Evolutionary conservation across 257 asterid species (phyloP), one percentile per base, ranked within the genome.

Genomic region (Jacaranda copaia): DNA sequence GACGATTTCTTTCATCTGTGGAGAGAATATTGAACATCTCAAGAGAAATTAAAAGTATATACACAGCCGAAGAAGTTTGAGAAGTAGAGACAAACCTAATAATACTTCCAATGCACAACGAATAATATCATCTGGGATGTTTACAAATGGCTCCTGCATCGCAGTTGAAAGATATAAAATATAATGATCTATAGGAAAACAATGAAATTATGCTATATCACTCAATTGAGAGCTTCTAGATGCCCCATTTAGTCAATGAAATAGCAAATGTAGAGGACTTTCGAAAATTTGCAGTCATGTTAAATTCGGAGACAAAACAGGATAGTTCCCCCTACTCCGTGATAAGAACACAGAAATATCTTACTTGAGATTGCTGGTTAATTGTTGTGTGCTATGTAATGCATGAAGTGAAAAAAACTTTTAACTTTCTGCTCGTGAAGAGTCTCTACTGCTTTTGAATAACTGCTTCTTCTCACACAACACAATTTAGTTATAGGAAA

Each of bases 1-100:
- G 98, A 52, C 69, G 95, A 74, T 92, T 89, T 82, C 88, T 84
- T 81, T 86, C 92, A 84, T 94, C 97, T 94, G 86, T 58, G 65
- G 16, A 49, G 3, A 8, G 56, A 51, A 73, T 42, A 74, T 62
- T 60, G 55, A 74, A 7, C 32, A 36, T 18, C 35, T 46, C 40
- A 45, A 25, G 69, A 49, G 53, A 18, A 35, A n/a, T 59, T 38
- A 16, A 8, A 42, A 49, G 1, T 35, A 14, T 18, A 43, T 16
- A 59, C 36, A 63, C 36, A 32, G 15, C 12, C 2, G 36, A 73
- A 61, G 40, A 15, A 6, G 68, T 63, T 38, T 39, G 42, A 3
- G 48, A 53, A 51, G 77, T 35, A 72, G 53, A 69, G 53, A 69
- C 71, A 18, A 81, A 91, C 98, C 98, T 59, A 93, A 70, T 75